Evolutionary conservation across 2,329 filamentous ascomycete species (phyloP).

Genomic region (Ustilaginoidea virens): DNA sequence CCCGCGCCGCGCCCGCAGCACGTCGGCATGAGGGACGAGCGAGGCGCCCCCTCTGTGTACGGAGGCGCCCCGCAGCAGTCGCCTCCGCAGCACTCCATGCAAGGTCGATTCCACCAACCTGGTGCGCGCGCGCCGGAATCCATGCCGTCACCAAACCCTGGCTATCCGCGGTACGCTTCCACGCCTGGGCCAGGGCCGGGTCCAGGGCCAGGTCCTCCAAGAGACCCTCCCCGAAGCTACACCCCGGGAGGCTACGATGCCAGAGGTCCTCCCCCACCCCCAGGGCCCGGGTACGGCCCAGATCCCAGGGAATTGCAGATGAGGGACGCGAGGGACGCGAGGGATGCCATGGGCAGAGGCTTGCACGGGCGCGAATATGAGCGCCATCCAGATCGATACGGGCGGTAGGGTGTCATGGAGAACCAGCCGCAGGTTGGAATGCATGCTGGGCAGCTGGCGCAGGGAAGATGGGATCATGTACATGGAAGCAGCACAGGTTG

Average conservation of each 20-base stretch:
- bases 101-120: slow-evolving; percentile 21
- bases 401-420: no score
- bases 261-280: slow-evolving; percentile 22
- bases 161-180: slow-evolving; percentile 28
- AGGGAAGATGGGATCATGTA: no score
- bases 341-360: slow-evolving; percentile 26
- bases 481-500: no score
- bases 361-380: slow-evolving; percentile 31
- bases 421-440: no score
- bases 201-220: no score
- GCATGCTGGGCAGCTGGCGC: no score
- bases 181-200: slow-evolving; percentile 28
- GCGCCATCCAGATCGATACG: slow-evolving; percentile 27
- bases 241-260: slow-evolving; percentile 28
- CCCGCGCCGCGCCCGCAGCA: slow-evolving; percentile 19
- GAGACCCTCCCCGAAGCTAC: slow-evolving; percentile 28
- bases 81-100: slow-evolving; percentile 19
- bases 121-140: slow-evolving; percentile 25
- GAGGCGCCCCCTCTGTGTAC: slow-evolving; percentile 21
- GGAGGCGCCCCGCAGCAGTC: slow-evolving; percentile 15
- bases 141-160: slow-evolving; percentile 21
- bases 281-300: slow-evolving; percentile 17
- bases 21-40: slow-evolving; percentile 22
- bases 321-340: slow-evolving; percentile 20
- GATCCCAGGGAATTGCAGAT: slow-evolving; percentile 19